A percentile compares a stretch with the other conserved stretches of the same genome.
These are phyloP conservation scores for Fraxinus xanthoxyloides DNA, from an alignment of 305 asterid species.

Conservation along the genomic window DNA sequence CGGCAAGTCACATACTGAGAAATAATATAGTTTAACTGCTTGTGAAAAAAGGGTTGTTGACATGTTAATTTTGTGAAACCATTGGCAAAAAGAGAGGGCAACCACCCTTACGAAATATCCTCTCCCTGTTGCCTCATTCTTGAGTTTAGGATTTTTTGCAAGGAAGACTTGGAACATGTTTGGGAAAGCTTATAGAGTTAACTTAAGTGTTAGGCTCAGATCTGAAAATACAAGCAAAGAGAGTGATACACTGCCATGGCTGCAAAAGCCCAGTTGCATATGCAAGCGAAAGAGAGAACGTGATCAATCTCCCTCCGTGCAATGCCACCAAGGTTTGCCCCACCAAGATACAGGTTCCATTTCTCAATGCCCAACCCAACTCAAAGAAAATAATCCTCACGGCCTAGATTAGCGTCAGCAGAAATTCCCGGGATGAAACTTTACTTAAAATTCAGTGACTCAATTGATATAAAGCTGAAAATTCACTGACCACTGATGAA, in stretches of 20 bases:
- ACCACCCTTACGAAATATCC: background rate
- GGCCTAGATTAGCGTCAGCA: slow-evolving; percentile 20
- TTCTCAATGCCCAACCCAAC: slow-evolving; percentile 16
- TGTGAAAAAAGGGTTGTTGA: background rate
- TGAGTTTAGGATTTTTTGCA: too few species aligned
- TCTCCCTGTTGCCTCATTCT: background rate
- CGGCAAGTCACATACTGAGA: background rate
- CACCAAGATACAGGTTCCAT: slow-evolving; percentile 35
- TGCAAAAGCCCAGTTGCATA: slow-evolving; percentile 34
- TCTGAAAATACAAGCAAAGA: background rate
- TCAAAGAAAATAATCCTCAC: slow-evolving; percentile 19
- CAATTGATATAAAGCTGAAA: too few species aligned
- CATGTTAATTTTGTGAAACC: background rate
- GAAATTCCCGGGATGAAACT: too few species aligned
- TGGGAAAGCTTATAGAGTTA: background rate
- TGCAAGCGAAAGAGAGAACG: background rate
- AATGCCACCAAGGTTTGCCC: slow-evolving; percentile 29
- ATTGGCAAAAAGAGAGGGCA: background rate
- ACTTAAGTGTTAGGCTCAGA: background rate
- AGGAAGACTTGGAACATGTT: background rate
- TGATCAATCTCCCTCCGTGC: background rate
- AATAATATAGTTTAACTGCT: background rate
- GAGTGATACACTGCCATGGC: slow-evolving; percentile 28
- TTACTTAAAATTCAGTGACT: background rate
- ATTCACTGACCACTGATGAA: background rate